These are phyloP conservation scores for Pythium rishiriense DNA, from an alignment of 352 stramenopile genomes.

Conservation along the genomic window DNA sequence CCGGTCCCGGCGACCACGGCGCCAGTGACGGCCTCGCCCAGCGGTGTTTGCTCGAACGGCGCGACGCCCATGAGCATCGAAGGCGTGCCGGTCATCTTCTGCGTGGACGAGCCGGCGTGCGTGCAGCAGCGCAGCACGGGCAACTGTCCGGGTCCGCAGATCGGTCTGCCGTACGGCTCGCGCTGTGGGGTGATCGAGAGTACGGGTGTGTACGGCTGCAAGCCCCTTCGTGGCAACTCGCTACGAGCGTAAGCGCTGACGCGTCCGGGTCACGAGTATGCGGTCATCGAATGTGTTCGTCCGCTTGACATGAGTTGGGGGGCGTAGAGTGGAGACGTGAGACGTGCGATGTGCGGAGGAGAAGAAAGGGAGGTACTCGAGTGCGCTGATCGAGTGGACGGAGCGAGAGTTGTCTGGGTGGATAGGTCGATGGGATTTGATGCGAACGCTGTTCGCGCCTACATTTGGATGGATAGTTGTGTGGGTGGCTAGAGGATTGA, in stretches of 20 bases:
- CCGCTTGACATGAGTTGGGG: too few relatives aligned
- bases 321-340: too few relatives aligned
- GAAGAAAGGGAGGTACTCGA: too few relatives aligned
- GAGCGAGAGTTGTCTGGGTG: too few relatives aligned
- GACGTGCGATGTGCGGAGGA: too few relatives aligned
- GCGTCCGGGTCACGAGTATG: not conserved
- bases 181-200: conserved; percentile 40
- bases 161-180: conserved; percentile 38
- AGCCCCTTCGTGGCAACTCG: conserved; percentile 6
- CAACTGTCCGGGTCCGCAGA: conserved; percentile 40
- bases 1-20: not conserved
- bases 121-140: conserved; percentile 33
- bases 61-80: conserved; percentile 30
- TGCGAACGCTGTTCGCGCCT: too few relatives aligned
- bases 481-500: too few relatives aligned
- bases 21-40: not conserved
- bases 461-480: too few relatives aligned
- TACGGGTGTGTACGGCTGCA: conserved; percentile 49
- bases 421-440: too few relatives aligned
- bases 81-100: conserved; percentile 33
- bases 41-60: not conserved
- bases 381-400: too few relatives aligned
- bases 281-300: too few relatives aligned
- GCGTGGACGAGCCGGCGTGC: conserved; percentile 36
- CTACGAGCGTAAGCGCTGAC: not conserved